Conservation (phyloP, 2,329 filamentous ascomycete genomes). For the Fusarium verticillioides region DNA sequence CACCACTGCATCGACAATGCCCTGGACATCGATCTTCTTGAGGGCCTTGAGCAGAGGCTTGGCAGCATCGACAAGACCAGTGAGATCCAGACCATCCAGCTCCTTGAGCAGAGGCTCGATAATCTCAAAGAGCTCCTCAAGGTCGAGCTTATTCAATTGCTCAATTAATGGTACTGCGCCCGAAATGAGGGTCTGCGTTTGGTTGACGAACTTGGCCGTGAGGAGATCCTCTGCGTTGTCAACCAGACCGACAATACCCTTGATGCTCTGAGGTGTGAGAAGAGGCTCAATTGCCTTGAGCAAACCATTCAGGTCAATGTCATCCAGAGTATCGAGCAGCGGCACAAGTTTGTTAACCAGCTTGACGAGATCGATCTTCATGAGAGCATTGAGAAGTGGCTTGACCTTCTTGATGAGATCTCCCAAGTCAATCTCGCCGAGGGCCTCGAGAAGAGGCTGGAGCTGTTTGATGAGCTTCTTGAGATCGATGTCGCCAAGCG, state of each 20-base stretch:
- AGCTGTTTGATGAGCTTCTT: slow-evolving; percentile 47
- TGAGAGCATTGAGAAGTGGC: slow-evolving; percentile 46
- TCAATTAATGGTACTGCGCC: slow-evolving; percentile 53
- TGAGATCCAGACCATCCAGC: slow-evolving; percentile 50
- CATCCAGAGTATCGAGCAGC: slow-evolving; percentile 47
- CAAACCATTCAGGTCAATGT: slow-evolving; percentile 50
- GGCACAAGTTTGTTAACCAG: slow-evolving; percentile 47
- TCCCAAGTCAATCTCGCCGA: slow-evolving; percentile 50
- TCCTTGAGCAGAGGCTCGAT: slow-evolving; percentile 52
- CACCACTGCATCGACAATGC: slow-evolving; percentile 50
- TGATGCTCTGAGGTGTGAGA: slow-evolving; percentile 49
- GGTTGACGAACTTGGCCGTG: slow-evolving; percentile 53
- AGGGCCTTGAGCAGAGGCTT: slow-evolving; percentile 52
- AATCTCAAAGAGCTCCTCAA: slow-evolving; percentile 51
- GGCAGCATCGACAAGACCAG: slow-evolving; percentile 48
- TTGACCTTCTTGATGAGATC: slow-evolving; percentile 46
- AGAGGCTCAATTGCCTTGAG: slow-evolving; percentile 49
- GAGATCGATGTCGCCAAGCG: slow-evolving; percentile 51
- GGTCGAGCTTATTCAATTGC: slow-evolving; percentile 51
- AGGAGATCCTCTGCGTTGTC: slow-evolving; percentile 54
- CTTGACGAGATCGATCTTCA: slow-evolving; percentile 46
- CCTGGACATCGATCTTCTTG: slow-evolving; percentile 53
- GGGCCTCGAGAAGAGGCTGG: slow-evolving; percentile 46
- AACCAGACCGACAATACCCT: slow-evolving; percentile 51
- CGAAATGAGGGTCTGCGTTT: slow-evolving; percentile 53